Percentiles rank a stretch among this genome's conserved stretches.
Evolutionary conservation across 2,329 filamentous ascomycete genomes (phyloP).

Genomic region (Arthrobotrys entomopaga): DNA sequence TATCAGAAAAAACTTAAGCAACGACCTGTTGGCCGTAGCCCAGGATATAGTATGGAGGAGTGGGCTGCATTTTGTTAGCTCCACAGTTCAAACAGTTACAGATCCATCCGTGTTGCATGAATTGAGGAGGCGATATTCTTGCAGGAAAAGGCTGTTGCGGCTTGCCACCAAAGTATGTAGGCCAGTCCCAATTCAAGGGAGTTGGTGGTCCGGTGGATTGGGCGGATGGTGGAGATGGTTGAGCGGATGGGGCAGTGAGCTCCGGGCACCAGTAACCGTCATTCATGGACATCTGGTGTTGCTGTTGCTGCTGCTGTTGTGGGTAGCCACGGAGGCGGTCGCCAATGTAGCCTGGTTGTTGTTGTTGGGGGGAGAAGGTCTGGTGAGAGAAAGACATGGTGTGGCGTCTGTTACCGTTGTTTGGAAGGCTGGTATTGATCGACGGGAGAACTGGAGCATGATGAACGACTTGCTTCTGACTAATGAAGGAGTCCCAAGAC

Average conservation of each 20-base stretch:
- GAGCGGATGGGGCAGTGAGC: slow-evolving; percentile 54
- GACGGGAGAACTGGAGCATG: slow-evolving; percentile 65
- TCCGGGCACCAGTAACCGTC: slow-evolving; percentile 61
- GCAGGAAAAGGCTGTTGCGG: slow-evolving; percentile 66
- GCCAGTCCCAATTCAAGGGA: slow-evolving; percentile 66
- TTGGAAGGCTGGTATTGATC: slow-evolving; percentile 74
- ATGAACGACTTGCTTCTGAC: slow-evolving; percentile 62
- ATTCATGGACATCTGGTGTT: slow-evolving; percentile 63
- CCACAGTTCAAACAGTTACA: slow-evolving; percentile 65
- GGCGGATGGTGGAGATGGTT: slow-evolving; percentile 68
- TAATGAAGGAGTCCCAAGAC: slow-evolving; percentile 73
- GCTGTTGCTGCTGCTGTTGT: slow-evolving; percentile 57
- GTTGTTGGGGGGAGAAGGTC: slow-evolving; percentile 66
- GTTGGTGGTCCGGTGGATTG: slow-evolving; percentile 68
- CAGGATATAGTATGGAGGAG: slow-evolving; percentile 38
- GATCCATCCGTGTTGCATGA: slow-evolving; percentile 60
- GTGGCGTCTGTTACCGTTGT: slow-evolving; percentile 66
- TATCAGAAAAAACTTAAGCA: slow-evolving; percentile 53
- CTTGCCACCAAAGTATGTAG: slow-evolving; percentile 65
- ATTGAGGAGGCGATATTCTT: slow-evolving; percentile 63
- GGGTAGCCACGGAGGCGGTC: slow-evolving; percentile 58
- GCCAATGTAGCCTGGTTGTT: slow-evolving; percentile 60
- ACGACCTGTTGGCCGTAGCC: slow-evolving; percentile 52
- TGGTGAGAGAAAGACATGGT: slow-evolving; percentile 65
- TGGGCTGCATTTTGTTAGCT: slow-evolving; percentile 57